Percentiles rank a stretch among this genome's conserved stretches.
Evolutionary conservation across 306 rosid genomes (phyloP).

Genomic region (Citrullus mucosospermus): DNA sequence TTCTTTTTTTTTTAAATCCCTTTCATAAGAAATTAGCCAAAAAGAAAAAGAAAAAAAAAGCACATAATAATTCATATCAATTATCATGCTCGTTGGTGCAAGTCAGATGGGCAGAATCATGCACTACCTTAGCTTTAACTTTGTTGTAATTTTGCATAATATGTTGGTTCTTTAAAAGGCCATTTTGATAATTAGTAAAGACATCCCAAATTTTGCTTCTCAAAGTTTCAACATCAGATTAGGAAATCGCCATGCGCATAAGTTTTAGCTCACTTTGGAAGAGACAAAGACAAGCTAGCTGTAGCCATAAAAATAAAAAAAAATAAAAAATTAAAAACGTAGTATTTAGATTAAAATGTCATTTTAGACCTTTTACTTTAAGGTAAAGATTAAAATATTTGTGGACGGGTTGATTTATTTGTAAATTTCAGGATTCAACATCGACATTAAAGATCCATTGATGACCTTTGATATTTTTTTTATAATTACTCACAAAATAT

Average conservation of each 20-base stretch:
- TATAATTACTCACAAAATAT: no score
- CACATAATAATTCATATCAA: not conserved
- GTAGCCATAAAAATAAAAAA: not conserved
- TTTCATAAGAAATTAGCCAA: not conserved
- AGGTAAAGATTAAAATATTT: no score
- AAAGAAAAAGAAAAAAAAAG: not conserved
- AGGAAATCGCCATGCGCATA: not conserved
- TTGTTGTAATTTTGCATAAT: not conserved
- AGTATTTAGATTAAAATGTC: no score
- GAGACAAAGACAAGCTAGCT: not conserved
- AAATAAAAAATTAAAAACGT: not conserved
- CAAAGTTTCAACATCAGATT: not conserved
- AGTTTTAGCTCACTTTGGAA: not conserved
- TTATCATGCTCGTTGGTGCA: conserved; percentile 8
- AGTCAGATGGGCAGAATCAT: conserved; percentile 9
- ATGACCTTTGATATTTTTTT: no score
- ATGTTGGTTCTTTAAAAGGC: not conserved
- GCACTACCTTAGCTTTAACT: not conserved
- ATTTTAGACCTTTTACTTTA: no score
- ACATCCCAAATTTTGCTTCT: not conserved
- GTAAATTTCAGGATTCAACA: no score
- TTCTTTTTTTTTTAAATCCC: no score
- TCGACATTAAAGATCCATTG: no score
- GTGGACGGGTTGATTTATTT: no score
- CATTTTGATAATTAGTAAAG: not conserved